Evolutionary conservation across 805 yeast genomes (phyloP).

Genomic region (Lipomyces oligophaga): DNA sequence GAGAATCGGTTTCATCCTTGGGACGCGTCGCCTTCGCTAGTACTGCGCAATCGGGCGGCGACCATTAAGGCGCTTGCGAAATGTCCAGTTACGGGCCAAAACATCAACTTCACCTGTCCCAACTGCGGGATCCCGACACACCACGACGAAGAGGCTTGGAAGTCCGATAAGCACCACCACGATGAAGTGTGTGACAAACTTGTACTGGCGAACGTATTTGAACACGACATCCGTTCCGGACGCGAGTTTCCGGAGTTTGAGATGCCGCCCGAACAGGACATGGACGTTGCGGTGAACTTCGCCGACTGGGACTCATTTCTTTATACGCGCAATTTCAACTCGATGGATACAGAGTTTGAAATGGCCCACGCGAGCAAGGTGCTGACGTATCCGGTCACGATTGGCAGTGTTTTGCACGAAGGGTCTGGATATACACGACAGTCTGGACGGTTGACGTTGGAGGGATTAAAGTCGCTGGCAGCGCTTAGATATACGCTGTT

Average conservation of each 20-base stretch:
- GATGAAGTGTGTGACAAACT: conserved; percentile 63
- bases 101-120: conserved; percentile 85
- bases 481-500: conserved; percentile 87
- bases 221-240: conserved; percentile 92
- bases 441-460: conserved; percentile 64
- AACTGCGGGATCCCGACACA: conserved; percentile 95
- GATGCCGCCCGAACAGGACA: conserved; percentile 76
- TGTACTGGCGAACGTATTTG: conserved; percentile 85
- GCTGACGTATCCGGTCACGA: conserved; percentile 87
- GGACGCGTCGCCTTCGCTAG: conserved; percentile 90
- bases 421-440: conserved; percentile 89
- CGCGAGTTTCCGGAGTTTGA: conserved; percentile 93
- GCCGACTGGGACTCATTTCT: conserved; percentile 88
- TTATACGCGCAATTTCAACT: conserved; percentile 86
- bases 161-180: conserved; percentile 70
- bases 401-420: conserved; percentile 77
- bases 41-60: conserved; percentile 86
- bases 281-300: conserved; percentile 69
- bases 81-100: conserved; percentile 84
- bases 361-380: conserved; percentile 93
- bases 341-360: conserved; percentile 96
- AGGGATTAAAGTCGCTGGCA: conserved; percentile 89
- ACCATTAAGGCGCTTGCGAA: conserved; percentile 63
- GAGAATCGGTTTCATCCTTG: conserved; percentile 77
- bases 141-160: conserved; percentile 87